phyloP scores from a whole-genome alignment of 345 rosid species.

The Pugionium cornutum region DNA sequence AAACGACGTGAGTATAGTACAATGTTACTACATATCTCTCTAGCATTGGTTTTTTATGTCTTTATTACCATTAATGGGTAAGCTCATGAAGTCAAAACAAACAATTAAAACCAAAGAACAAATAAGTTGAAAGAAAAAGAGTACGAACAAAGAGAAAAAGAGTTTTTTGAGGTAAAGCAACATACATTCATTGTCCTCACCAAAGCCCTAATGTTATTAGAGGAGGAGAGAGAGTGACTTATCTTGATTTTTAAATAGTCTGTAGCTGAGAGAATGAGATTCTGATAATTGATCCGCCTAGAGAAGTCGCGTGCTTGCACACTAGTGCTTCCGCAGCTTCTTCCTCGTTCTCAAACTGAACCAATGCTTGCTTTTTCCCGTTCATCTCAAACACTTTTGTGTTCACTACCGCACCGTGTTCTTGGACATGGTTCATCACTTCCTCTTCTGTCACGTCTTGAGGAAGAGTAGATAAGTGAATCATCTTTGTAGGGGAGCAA shows the following conservation, averaged over 20 bases:
- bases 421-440: conserved; percentile 68
- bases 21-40: too few relatives aligned
- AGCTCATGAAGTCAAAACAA: too few relatives aligned
- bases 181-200: conserved; percentile 36
- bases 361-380: conserved; percentile 89
- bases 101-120: too few relatives aligned
- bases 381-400: conserved; percentile 92
- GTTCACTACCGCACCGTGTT: conserved; percentile 65
- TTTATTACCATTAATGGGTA: too few relatives aligned
- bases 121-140: too few relatives aligned
- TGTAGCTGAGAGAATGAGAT: conserved; percentile 98
- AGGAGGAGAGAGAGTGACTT: not conserved
- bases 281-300: conserved; percentile 78
- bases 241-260: conserved; percentile 42
- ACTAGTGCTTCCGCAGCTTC: conserved; percentile 93
- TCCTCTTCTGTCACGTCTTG: conserved; percentile 87
- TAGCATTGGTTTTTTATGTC: too few relatives aligned
- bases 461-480: conserved; percentile 88
- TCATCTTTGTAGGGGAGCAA: conserved; percentile 97
- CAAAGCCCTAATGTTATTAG: conserved; percentile 38
- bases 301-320: conserved; percentile 84
- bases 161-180: not conserved
- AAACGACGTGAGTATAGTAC: too few relatives aligned
- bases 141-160: too few relatives aligned
- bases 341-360: conserved; percentile 81